Evolutionary conservation across 1,139 yeast genomes (phyloP).

Genomic region (Protomyces inundatus): DNA sequence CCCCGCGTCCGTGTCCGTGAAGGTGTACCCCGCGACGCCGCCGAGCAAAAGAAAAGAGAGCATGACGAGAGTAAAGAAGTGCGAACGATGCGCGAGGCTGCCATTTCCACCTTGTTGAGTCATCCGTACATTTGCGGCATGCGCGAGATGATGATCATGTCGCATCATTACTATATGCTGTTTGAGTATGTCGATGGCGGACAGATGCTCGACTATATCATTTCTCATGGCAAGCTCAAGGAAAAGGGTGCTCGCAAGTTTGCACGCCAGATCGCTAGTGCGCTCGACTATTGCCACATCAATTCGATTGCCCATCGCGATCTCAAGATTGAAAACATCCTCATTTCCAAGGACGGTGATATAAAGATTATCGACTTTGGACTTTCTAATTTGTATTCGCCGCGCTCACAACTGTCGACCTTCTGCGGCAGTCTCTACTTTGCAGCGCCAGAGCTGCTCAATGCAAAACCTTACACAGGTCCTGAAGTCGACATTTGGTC

Average conservation of each 20-base stretch:
- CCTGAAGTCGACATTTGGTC: conserved; percentile 99
- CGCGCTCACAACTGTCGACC: conserved; percentile 70
- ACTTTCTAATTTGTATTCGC: conserved; percentile 76
- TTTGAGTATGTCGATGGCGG: conserved; percentile 98
- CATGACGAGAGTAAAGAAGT: conserved; percentile 83
- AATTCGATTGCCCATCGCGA: conserved; percentile 96
- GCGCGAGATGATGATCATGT: conserved; percentile 93
- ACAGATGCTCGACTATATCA: conserved; percentile 94
- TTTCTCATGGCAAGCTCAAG: conserved; percentile 89
- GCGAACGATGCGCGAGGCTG: conserved; percentile 91
- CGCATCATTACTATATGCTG: conserved; percentile 92
- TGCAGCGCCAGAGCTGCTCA: conserved; percentile 95
- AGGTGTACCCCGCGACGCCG: conserved; percentile 35
- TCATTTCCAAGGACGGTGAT: conserved; percentile 90
- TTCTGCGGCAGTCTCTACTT: conserved; percentile 96
- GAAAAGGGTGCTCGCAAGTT: conserved; percentile 93
- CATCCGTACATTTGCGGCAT: conserved; percentile 91
- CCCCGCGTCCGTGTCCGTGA: conserved; percentile 34
- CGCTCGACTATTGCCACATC: conserved; percentile 85
- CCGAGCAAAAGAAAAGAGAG: conserved; percentile 55
- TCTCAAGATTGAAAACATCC: conserved; percentile 89
- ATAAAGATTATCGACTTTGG: conserved; percentile 96
- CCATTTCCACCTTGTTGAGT: conserved; percentile 78
- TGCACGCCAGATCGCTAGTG: conserved; percentile 93
- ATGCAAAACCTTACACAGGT: conserved; percentile 88